These are phyloP conservation scores for Cryptococcus maquisensis DNA, from an alignment of 1,284 basidiomycete species.

Conservation along the genomic window DNA sequence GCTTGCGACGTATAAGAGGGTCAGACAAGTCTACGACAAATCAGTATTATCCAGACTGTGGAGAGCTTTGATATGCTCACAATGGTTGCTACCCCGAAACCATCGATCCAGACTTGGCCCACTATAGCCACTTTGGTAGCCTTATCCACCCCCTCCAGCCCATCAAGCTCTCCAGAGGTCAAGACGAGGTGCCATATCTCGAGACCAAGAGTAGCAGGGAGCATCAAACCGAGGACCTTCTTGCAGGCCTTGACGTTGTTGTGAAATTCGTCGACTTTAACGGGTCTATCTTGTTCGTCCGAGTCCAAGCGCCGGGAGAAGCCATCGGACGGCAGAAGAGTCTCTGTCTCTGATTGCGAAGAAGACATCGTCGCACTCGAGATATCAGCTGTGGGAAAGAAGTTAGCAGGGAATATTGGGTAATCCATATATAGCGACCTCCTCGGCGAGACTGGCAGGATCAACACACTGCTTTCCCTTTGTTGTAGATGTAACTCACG, in stretches of 20 bases:
- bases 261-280: constrained; percentile 17
- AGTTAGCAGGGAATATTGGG: no score
- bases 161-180: not conserved
- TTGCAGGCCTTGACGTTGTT: constrained; percentile 20
- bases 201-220: constrained; percentile 8
- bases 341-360: constrained; percentile 16
- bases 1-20: constrained; percentile 3
- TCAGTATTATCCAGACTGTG: not conserved
- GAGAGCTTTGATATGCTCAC: constrained; percentile 2
- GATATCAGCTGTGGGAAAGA: not conserved
- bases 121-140: not conserved
- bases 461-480: no score
- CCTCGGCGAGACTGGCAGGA: no score
- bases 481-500: no score
- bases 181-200: constrained; percentile 11
- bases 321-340: constrained; percentile 7
- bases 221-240: constrained; percentile 7
- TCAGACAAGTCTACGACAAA: not conserved
- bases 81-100: not conserved
- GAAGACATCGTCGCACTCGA: not conserved
- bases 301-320: not conserved
- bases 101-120: constrained; percentile 1
- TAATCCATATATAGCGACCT: no score
- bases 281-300: constrained; percentile 18
- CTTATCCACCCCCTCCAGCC: not conserved